Conservation (phyloP, 805 yeast genomes). For the Priceomyces castillae region DNA sequence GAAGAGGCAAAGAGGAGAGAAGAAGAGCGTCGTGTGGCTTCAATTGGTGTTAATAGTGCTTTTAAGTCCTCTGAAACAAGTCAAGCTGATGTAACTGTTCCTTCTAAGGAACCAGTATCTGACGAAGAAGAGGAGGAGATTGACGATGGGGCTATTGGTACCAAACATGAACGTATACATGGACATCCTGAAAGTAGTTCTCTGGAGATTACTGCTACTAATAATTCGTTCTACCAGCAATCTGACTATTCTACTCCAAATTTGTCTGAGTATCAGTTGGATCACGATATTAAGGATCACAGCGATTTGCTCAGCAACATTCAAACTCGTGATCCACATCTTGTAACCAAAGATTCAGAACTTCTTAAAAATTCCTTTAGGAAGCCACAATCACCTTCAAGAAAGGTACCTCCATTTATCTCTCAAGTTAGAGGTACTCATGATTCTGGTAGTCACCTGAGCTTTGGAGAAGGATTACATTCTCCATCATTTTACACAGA, state of each 20-base stretch:
- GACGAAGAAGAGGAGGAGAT: conserved; percentile 1
- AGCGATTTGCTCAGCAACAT: conserved; percentile 33
- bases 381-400: conserved; percentile 2
- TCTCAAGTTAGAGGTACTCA: not conserved
- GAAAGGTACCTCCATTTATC: not conserved
- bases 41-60: not conserved
- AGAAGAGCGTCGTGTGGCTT: not conserved
- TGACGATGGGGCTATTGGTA: conserved; percentile 3
- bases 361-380: not conserved
- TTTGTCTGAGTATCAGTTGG: conserved; percentile 43
- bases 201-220: not conserved
- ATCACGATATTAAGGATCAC: conserved; percentile 37
- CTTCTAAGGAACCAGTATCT: not conserved
- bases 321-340: conserved; percentile 35
- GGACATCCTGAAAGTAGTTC: not conserved
- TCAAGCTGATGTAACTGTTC: conserved; percentile 24
- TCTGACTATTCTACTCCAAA: conserved; percentile 41
- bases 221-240: conserved; percentile 12
- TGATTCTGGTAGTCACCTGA: not conserved
- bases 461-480: conserved; percentile 23
- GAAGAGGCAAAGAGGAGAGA: conserved; percentile 7
- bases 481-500: conserved; percentile 35
- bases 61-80: conserved; percentile 1
- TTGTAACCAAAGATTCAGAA: conserved; percentile 18
- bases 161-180: not conserved